phyloP scores from a whole-genome alignment of 2,329 filamentous ascomycete species.

The Xylariaceae sp. region DNA sequence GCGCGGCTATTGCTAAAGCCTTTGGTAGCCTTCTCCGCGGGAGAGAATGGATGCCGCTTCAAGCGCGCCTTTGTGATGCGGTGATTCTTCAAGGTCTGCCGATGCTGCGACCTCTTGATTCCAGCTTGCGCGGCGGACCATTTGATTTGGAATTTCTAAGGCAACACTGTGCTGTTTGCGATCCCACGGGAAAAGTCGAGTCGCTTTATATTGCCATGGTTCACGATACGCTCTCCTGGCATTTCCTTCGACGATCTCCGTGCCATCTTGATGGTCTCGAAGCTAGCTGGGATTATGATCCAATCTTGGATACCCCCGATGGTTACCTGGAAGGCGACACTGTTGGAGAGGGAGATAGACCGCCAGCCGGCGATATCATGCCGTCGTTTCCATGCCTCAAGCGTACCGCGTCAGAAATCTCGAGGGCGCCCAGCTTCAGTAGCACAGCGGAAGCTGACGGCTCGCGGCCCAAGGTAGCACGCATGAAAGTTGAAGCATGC shows the following conservation, averaged over 20 bases:
- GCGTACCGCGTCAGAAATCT: constrained; percentile 48
- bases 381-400: constrained; percentile 41
- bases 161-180: constrained; percentile 51
- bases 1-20: constrained; percentile 42
- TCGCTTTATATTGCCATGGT: constrained; percentile 57
- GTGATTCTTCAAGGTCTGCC: constrained; percentile 50
- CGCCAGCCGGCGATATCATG: constrained; percentile 45
- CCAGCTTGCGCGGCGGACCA: constrained; percentile 36
- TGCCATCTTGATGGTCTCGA: constrained; percentile 50
- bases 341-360: constrained; percentile 35
- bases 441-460: constrained; percentile 33
- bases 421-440: constrained; percentile 41
- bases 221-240: constrained; percentile 51
- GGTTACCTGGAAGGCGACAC: constrained; percentile 35
- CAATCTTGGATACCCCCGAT: constrained; percentile 41
- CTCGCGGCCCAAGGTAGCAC: constrained; percentile 35
- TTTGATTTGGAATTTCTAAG: constrained; percentile 50
- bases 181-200: constrained; percentile 50
- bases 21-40: constrained; percentile 47
- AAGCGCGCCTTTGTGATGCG: constrained; percentile 53
- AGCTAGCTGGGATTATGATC: constrained; percentile 49
- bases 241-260: constrained; percentile 43
- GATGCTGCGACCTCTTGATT: constrained; percentile 52
- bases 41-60: constrained; percentile 52
- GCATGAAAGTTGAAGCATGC: constrained; percentile 39